Conservation (phyloP, 1,284 basidiomycete genomes). For the Sporisorium exsertum region DNA sequence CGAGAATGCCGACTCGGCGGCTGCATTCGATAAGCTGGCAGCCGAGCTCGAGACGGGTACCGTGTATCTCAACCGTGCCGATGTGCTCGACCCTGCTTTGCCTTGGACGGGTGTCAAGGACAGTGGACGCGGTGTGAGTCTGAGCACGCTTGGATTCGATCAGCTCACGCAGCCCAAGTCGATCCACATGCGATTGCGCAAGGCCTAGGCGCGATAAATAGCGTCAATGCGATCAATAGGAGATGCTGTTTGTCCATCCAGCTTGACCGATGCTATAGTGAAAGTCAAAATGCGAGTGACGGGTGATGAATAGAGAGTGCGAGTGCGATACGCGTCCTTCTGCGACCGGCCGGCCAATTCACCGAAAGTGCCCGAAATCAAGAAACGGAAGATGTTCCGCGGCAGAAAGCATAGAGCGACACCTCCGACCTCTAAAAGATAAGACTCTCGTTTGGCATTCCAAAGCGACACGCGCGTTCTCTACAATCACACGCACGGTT, state of each 20-base stretch:
- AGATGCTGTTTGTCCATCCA: background rate
- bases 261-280: background rate
- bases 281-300: background rate
- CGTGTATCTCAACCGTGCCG: constrained; percentile 83
- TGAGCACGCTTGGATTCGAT: constrained; percentile 81
- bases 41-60: constrained; percentile 87
- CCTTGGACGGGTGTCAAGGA: constrained; percentile 95
- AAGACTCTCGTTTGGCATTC: background rate
- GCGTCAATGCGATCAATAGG: background rate
- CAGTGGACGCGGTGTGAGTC: constrained; percentile 87
- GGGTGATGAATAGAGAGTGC: background rate
- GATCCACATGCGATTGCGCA: constrained; percentile 56
- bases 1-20: constrained; percentile 75
- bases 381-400: constrained; percentile 6
- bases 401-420: background rate
- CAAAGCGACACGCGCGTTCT: constrained; percentile 6
- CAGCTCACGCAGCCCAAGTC: constrained; percentile 52
- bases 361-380: constrained; percentile 14
- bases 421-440: background rate
- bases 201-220: constrained; percentile 23
- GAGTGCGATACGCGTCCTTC: background rate
- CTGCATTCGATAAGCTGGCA: constrained; percentile 78
- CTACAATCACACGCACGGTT: background rate
- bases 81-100: constrained; percentile 85
- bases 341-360: constrained; percentile 5